Evolutionary conservation across 2,329 filamentous ascomycete species (phyloP).

Genomic region (Plectosphaerella sp.): DNA sequence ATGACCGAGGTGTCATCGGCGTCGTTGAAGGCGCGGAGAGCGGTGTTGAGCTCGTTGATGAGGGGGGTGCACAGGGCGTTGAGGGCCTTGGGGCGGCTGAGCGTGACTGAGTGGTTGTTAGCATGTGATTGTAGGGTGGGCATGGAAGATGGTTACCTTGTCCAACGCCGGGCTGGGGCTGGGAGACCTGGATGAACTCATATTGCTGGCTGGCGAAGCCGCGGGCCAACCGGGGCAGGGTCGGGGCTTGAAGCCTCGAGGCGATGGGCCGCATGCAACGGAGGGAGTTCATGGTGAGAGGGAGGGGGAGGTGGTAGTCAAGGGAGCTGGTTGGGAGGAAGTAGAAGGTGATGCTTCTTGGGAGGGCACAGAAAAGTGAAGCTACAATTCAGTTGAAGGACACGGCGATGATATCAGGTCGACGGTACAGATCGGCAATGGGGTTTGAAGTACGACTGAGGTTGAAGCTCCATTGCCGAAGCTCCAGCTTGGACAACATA

Average conservation of each 20-base stretch:
- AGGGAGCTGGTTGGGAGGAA: background rate
- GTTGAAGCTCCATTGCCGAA: background rate
- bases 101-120: conserved; percentile 59
- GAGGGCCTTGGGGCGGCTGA: conserved; percentile 91
- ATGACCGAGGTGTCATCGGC: conserved; percentile 70
- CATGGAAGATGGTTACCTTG: conserved; percentile 55
- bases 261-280: conserved; percentile 57
- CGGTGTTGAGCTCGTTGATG: conserved; percentile 82
- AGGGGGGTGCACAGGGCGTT: conserved; percentile 91
- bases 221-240: conserved; percentile 51
- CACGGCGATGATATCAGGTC: too few species aligned
- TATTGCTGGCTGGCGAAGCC: conserved; percentile 55
- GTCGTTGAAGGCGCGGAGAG: conserved; percentile 65
- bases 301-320: too few species aligned
- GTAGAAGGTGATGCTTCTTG: background rate
- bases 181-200: conserved; percentile 77
- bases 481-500: conserved; percentile 2
- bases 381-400: too few species aligned
- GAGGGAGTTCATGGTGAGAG: conserved; percentile 43
- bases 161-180: conserved; percentile 83
- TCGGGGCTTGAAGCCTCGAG: conserved; percentile 53
- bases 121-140: conserved; percentile 3
- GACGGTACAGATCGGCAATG: background rate
- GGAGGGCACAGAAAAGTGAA: too few species aligned
- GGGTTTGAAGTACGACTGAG: background rate